A percentile compares a stretch with the other conserved stretches of the same genome.
These are phyloP conservation scores for Colletotrichum acutatum DNA, from an alignment of 2,329 filamentous ascomycete species.

Conservation along the genomic window DNA sequence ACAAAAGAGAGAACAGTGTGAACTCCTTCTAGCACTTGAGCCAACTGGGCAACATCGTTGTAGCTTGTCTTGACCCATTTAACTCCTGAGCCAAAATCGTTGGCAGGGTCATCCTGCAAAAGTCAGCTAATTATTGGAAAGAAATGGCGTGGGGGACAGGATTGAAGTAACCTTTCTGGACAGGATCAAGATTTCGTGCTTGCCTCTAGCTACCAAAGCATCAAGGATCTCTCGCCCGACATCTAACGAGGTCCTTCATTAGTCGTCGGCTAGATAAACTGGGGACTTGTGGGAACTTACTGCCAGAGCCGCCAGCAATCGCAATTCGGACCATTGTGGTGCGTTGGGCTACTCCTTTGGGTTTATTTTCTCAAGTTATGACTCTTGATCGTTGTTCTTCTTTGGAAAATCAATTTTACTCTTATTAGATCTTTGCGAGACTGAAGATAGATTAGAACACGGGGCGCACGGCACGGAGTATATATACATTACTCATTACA, in stretches of 20 bases:
- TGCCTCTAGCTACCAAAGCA: constrained; percentile 56
- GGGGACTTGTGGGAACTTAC: not conserved
- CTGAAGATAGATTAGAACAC: not conserved
- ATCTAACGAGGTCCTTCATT: constrained; percentile 46
- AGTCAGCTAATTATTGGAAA: not conserved
- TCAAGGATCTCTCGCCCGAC: constrained; percentile 65
- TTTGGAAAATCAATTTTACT: not conserved
- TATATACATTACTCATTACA: too few species aligned
- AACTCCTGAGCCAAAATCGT: constrained; percentile 41
- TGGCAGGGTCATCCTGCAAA: constrained; percentile 39
- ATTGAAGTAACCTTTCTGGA: constrained; percentile 54
- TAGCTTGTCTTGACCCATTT: constrained; percentile 58
- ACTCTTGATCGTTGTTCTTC: not conserved
- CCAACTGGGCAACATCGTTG: constrained; percentile 49
- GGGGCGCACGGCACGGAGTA: too few species aligned
- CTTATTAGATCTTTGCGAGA: not conserved
- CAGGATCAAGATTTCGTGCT: constrained; percentile 64
- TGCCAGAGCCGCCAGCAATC: constrained; percentile 39
- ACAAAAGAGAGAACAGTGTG: constrained; percentile 67
- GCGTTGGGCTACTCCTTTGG: too few species aligned
- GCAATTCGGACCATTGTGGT: constrained; percentile 40
- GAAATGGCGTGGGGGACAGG: not conserved
- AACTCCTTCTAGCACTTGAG: constrained; percentile 52
- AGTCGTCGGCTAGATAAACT: fast-evolving
- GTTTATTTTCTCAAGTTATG: not conserved